Conservation (phyloP, 2,329 filamentous ascomycete genomes). For the Bimuria novae-zelandiae region DNA sequence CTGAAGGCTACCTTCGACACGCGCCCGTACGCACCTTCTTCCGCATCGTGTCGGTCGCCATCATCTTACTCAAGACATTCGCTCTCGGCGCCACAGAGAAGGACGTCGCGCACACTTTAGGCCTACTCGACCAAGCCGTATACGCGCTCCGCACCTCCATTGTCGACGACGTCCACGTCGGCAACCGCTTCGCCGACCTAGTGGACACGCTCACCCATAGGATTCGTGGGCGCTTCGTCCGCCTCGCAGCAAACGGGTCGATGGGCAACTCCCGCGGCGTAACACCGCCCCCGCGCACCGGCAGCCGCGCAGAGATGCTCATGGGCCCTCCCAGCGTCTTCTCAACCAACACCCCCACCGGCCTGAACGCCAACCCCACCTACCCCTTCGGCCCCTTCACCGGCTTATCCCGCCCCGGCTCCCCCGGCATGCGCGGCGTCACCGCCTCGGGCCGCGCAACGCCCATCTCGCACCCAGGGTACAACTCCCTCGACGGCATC, state of each 20-base stretch:
- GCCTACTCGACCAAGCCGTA: conserved; percentile 75
- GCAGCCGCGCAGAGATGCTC: conserved; percentile 27
- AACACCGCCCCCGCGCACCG: conserved; percentile 27
- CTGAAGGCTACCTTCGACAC: conserved; percentile 78
- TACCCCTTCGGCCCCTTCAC: conserved; percentile 21
- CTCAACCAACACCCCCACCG: conserved; percentile 15
- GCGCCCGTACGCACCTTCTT: conserved; percentile 85
- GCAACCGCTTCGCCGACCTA: conserved; percentile 81
- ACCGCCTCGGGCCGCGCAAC: conserved; percentile 39
- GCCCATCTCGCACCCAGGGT: conserved; percentile 26
- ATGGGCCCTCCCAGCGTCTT: conserved; percentile 37
- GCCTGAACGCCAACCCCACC: conserved; percentile 20
- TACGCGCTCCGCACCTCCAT: conserved; percentile 76
- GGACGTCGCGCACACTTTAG: conserved; percentile 76
- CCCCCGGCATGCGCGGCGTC: conserved; percentile 29
- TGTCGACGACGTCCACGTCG: conserved; percentile 83
- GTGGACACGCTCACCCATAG: conserved; percentile 78
- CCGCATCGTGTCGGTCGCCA: conserved; percentile 81
- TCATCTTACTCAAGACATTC: conserved; percentile 84
- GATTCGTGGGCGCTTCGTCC: conserved; percentile 71
- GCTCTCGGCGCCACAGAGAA: conserved; percentile 78
- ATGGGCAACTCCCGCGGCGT: conserved; percentile 46
- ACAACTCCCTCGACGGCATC: conserved; percentile 49
- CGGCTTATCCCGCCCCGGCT: conserved; percentile 30
- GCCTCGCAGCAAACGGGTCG: conserved; percentile 57